These are phyloP conservation scores for Schwanniomyces yamadae DNA, from an alignment of 805 yeast species.

Conservation along the genomic window DNA sequence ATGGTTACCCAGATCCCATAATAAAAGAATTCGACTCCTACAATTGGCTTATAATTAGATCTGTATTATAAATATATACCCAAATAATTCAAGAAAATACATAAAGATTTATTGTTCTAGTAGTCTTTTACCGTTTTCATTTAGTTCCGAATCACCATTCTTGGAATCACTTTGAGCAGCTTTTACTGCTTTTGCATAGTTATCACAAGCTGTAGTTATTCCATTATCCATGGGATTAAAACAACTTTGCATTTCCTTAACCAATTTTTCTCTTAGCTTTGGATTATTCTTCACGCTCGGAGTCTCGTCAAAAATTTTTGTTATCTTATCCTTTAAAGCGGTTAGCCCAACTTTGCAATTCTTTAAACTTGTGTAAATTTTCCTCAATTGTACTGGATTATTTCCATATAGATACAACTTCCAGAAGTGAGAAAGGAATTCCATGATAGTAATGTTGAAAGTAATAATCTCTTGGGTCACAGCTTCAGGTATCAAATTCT, in stretches of 20 bases:
- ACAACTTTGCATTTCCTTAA: slow-evolving; percentile 32
- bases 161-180: slow-evolving; percentile 9
- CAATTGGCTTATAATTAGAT: slow-evolving; percentile 3
- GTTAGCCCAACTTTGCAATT: slow-evolving; percentile 30
- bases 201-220: slow-evolving; percentile 33
- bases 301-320: slow-evolving; percentile 19
- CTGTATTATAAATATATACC: not conserved
- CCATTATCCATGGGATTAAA: slow-evolving; percentile 31
- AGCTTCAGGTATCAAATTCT: slow-evolving; percentile 23
- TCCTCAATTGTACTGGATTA: slow-evolving; percentile 38
- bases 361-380: slow-evolving; percentile 35
- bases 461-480: slow-evolving; percentile 34
- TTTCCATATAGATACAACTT: slow-evolving; percentile 33
- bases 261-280: slow-evolving; percentile 31
- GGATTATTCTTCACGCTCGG: slow-evolving; percentile 27
- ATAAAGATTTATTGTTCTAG: slow-evolving; percentile 8
- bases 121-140: slow-evolving; percentile 37
- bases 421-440: slow-evolving; percentile 46
- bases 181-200: slow-evolving; percentile 31
- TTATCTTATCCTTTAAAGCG: slow-evolving; percentile 25
- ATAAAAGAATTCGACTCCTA: not conserved
- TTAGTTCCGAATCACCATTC: slow-evolving; percentile 12
- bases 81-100: not conserved
- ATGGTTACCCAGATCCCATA: not conserved
- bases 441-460: slow-evolving; percentile 40